Evolutionary conservation across 495 filamentous ascomycete species (phyloP).

Genomic region (Trypethelium eluteriae): DNA sequence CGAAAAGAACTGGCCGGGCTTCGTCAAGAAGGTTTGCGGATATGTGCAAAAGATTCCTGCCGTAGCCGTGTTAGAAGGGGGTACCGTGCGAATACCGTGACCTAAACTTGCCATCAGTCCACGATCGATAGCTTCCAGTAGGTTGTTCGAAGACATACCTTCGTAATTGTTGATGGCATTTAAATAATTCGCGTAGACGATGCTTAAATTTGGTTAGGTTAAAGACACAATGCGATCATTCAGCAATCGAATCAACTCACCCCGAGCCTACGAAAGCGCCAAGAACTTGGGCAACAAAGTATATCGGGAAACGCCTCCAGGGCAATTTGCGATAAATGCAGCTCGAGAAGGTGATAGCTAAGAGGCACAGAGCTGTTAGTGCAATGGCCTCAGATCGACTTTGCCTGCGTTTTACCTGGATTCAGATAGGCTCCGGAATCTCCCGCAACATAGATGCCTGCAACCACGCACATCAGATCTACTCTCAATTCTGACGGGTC

Average conservation of each 20-base stretch:
- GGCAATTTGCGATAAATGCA: slow-evolving; percentile 56
- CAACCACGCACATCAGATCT: not conserved
- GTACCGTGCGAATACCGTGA: slow-evolving; percentile 47
- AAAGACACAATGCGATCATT: no score
- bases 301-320: slow-evolving; percentile 43
- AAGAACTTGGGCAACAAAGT: slow-evolving; percentile 32
- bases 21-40: slow-evolving; percentile 53
- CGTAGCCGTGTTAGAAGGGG: slow-evolving; percentile 49
- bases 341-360: slow-evolving; percentile 48
- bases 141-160: slow-evolving; percentile 42
- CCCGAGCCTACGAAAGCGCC: slow-evolving; percentile 29
- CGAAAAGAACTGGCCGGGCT: slow-evolving; percentile 52
- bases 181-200: slow-evolving; percentile 36
- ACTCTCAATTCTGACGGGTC: not conserved
- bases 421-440: slow-evolving; percentile 57
- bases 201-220: slow-evolving; percentile 13
- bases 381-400: not conserved
- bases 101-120: slow-evolving; percentile 32
- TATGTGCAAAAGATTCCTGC: slow-evolving; percentile 63
- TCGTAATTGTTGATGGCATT: slow-evolving; percentile 23
- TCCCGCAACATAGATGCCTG: slow-evolving; percentile 44
- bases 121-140: slow-evolving; percentile 44
- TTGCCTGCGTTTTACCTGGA: not conserved
- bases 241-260: not conserved
- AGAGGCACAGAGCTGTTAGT: not conserved